Percentiles rank a stretch among this genome's conserved stretches.
Conservation (phyloP, 2,329 filamentous ascomycete genomes). For the Elsinoe fawcettii region DNA sequence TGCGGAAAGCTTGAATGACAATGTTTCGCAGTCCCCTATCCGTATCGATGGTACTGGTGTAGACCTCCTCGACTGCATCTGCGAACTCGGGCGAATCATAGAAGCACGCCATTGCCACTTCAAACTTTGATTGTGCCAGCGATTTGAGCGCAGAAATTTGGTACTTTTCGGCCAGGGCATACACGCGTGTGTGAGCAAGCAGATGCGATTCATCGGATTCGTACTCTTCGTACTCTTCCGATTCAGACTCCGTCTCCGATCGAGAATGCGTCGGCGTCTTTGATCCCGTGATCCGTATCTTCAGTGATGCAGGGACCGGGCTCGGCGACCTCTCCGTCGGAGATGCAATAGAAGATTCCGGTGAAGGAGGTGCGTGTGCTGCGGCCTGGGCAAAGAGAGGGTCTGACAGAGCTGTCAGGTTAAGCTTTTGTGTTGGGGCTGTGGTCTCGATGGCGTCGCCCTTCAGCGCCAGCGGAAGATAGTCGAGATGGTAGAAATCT, state of each 20-base stretch:
- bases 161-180: constrained; percentile 46
- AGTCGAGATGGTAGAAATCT: constrained; percentile 35
- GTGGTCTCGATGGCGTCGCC: constrained; percentile 21
- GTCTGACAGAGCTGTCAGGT: constrained; percentile 30
- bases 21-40: constrained; percentile 43
- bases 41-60: constrained; percentile 42
- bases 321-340: constrained; percentile 8
- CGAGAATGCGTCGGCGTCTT: constrained; percentile 26
- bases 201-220: constrained; percentile 36
- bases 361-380: constrained; percentile 21
- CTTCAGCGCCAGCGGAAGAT: constrained; percentile 23
- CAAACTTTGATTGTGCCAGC: constrained; percentile 40
- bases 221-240: constrained; percentile 28
- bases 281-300: constrained; percentile 7
- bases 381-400: constrained; percentile 31
- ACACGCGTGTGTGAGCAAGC: constrained; percentile 41
- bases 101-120: constrained; percentile 38
- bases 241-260: constrained; percentile 29
- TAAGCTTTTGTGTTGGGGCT: constrained; percentile 24
- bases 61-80: constrained; percentile 42
- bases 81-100: constrained; percentile 39
- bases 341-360: constrained; percentile 6
- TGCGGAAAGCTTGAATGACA: constrained; percentile 41
- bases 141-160: constrained; percentile 41
- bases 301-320: constrained; percentile 8